phyloP scores from a whole-genome alignment of 1,284 basidiomycete species.

The Cutaneotrichosporon cyanovorans region DNA sequence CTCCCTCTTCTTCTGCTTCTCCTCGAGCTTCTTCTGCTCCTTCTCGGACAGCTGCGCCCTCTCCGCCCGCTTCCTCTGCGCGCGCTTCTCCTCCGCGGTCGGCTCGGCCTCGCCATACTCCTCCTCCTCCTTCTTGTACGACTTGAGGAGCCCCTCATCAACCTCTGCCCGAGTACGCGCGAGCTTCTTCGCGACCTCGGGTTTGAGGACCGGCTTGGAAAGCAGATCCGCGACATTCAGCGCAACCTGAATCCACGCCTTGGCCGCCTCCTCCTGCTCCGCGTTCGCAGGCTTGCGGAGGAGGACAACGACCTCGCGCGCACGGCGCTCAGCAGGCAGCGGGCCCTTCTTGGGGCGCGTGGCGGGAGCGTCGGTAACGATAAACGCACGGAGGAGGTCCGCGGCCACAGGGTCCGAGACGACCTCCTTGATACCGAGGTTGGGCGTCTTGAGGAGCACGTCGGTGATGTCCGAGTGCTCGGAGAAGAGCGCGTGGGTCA shows the following conservation, averaged over 20 bases:
- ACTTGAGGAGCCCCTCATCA: slow-evolving; percentile 46
- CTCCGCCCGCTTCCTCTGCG: slow-evolving; percentile 65
- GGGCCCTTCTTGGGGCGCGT: slow-evolving; percentile 55
- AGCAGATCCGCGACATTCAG: slow-evolving; percentile 68
- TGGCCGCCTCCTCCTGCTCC: slow-evolving; percentile 50
- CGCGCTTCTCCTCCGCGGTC: slow-evolving; percentile 52
- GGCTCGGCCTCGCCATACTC: slow-evolving; percentile 55
- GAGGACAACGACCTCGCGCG: slow-evolving; percentile 65
- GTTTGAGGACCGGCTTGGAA: slow-evolving; percentile 51
- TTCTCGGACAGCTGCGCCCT: slow-evolving; percentile 65
- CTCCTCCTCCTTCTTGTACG: slow-evolving; percentile 51
- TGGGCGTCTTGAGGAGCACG: slow-evolving; percentile 59
- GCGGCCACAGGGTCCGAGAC: slow-evolving; percentile 53
- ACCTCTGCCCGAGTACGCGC: slow-evolving; percentile 62
- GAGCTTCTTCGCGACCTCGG: slow-evolving; percentile 70
- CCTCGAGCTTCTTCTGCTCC: slow-evolving; percentile 67
- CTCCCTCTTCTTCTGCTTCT: slow-evolving; percentile 40
- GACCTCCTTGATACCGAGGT: slow-evolving; percentile 53
- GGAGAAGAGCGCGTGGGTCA: slow-evolving; percentile 59
- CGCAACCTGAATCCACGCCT: slow-evolving; percentile 58
- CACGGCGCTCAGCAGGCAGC: slow-evolving; percentile 49
- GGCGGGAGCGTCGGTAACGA: slow-evolving; percentile 71
- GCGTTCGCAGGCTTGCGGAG: slow-evolving; percentile 54
- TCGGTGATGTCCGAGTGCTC: slow-evolving; percentile 74
- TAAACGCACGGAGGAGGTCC: slow-evolving; percentile 63